phyloP scores from a whole-genome alignment of 2,329 filamentous ascomycete species.

The Alternaria viburni region DNA sequence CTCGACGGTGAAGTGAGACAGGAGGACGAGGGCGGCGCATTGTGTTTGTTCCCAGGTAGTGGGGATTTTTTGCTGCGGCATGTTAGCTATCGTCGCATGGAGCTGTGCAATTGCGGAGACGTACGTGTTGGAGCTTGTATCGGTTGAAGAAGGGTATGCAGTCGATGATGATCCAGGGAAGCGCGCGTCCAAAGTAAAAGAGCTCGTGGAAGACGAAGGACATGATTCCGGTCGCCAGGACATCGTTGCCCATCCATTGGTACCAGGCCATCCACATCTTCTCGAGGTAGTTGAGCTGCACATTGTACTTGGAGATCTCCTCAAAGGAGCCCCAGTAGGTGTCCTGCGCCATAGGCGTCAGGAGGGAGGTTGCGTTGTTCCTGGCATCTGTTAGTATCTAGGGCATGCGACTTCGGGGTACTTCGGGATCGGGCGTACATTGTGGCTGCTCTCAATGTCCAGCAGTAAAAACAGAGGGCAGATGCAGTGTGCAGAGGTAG shows the following conservation, averaged over 20 bases:
- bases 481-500: neutral
- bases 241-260: slow-evolving; percentile 96
- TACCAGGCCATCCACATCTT: slow-evolving; percentile 96
- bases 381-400: slow-evolving; percentile 33
- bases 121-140: slow-evolving; percentile 91
- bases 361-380: slow-evolving; percentile 47
- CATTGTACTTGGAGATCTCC: slow-evolving; percentile 73
- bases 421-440: slow-evolving; percentile 31
- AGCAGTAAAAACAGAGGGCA: slow-evolving; percentile 14
- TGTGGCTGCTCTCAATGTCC: slow-evolving; percentile 20
- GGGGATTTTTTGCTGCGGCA: slow-evolving; percentile 75
- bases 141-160: slow-evolving; percentile 83
- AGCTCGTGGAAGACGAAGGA: slow-evolving; percentile 94
- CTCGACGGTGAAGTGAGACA: slow-evolving; percentile 97
- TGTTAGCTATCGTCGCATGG: slow-evolving; percentile 16
- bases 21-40: slow-evolving; percentile 88
- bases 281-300: slow-evolving; percentile 85
- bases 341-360: slow-evolving; percentile 53
- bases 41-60: slow-evolving; percentile 93
- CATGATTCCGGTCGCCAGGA: slow-evolving; percentile 95
- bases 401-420: slow-evolving; percentile 11
- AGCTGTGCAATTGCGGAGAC: slow-evolving; percentile 35
- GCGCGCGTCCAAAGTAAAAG: slow-evolving; percentile 89
- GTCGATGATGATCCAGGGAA: slow-evolving; percentile 95
- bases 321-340: slow-evolving; percentile 72